Evolutionary conservation across 176 grass and related monocot genomes (phyloP).

Genomic region (Puccinellia tenuiflora): DNA sequence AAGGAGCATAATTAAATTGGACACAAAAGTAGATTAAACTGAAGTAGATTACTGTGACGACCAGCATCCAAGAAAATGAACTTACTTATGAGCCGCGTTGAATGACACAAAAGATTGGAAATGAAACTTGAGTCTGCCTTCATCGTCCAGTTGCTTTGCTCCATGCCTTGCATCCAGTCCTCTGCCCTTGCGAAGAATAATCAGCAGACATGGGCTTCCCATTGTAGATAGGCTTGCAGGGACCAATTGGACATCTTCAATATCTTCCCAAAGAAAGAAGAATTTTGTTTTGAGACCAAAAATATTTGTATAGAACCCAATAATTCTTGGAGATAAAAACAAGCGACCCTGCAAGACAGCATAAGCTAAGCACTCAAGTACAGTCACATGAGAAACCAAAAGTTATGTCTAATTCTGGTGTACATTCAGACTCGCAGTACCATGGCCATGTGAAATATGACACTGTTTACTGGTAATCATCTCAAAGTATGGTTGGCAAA

Average conservation of each 20-base stretch:
- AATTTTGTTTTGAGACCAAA: constrained; percentile 99
- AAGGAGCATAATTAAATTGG: neutral
- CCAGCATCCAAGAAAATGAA: constrained; percentile 20
- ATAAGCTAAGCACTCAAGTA: neutral
- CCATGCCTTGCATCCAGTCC: constrained; percentile 84
- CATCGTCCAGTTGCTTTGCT: constrained; percentile 65
- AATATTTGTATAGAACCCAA: constrained; percentile 85
- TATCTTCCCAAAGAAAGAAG: constrained; percentile 99
- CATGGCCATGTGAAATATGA: neutral
- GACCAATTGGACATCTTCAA: constrained; percentile 73
- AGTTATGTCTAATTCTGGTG: neutral
- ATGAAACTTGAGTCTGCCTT: constrained; percentile 83
- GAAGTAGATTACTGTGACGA: neutral
- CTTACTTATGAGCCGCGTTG: constrained; percentile 71
- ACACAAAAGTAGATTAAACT: neutral
- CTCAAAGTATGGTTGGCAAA: neutral
- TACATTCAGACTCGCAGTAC: constrained; percentile 7
- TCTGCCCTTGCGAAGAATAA: constrained; percentile 77
- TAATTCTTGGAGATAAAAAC: constrained; percentile 95
- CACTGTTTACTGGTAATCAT: neutral
- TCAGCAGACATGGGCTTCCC: constrained; percentile 72
- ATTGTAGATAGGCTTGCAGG: constrained; percentile 70
- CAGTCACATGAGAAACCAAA: neutral
- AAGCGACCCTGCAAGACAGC: constrained; percentile 68
- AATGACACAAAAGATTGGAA: constrained; percentile 96